Evolutionary conservation across 2,329 filamentous ascomycete genomes (phyloP).

Genomic region (Golovinomyces cichoracearum): DNA sequence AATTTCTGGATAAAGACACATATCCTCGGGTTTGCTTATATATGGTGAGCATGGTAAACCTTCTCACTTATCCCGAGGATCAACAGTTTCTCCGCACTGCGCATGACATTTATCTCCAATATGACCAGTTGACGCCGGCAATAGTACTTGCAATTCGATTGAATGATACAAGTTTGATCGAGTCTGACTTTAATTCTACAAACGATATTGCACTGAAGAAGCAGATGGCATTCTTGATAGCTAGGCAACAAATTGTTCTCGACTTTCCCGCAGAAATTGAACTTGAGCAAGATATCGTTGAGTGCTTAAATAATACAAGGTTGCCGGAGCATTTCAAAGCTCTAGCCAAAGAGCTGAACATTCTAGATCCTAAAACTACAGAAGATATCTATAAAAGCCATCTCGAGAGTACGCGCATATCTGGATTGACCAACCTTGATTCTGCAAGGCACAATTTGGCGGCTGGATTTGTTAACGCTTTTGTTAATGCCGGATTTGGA

Average conservation of each 20-base stretch:
- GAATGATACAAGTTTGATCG: constrained; percentile 65
- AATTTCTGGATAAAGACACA: constrained; percentile 80
- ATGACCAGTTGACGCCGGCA: constrained; percentile 79
- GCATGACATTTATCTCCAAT: constrained; percentile 77
- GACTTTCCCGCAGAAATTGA: constrained; percentile 36
- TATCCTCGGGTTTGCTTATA: constrained; percentile 85
- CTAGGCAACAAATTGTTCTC: constrained; percentile 68
- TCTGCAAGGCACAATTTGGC: constrained; percentile 89
- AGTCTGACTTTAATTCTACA: constrained; percentile 54
- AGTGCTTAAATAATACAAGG: constrained; percentile 68
- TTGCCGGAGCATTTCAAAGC: constrained; percentile 82
- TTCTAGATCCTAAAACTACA: constrained; percentile 83
- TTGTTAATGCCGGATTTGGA: constrained; percentile 85
- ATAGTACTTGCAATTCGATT: constrained; percentile 83
- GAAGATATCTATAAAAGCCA: constrained; percentile 99
- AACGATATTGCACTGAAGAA: constrained; percentile 63
- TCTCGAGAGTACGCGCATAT: constrained; percentile 78
- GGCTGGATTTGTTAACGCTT: constrained; percentile 86
- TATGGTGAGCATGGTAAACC: constrained; percentile 96
- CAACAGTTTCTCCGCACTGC: constrained; percentile 81
- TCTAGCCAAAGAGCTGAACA: constrained; percentile 84
- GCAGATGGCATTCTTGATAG: constrained; percentile 81
- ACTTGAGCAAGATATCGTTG: constrained; percentile 48
- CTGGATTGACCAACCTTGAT: constrained; percentile 79
- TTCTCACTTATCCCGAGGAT: constrained; percentile 93